Evolutionary conservation across 2,329 filamentous ascomycete genomes (phyloP).

Genomic region (Xylaria sp.): DNA sequence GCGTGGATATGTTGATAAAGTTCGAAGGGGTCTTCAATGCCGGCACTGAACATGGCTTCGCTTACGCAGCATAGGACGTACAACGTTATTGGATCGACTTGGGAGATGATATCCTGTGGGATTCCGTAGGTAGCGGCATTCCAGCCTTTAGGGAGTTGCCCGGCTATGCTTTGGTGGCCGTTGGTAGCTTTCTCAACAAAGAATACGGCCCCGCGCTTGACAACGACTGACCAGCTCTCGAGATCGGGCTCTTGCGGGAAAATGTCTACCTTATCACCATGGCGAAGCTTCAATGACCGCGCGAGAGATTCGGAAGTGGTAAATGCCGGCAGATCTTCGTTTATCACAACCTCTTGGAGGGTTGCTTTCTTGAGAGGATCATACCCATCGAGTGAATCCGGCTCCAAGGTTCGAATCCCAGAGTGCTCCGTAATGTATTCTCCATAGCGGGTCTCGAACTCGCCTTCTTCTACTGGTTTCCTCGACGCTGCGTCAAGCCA

Average conservation of each 20-base stretch:
- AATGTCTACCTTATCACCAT: conserved; percentile 95
- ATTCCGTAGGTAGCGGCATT: not conserved
- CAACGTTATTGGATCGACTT: conserved; percentile 94
- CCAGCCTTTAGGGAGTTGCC: conserved; percentile 6
- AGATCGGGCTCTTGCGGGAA: conserved; percentile 87
- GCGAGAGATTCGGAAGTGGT: conserved; percentile 96
- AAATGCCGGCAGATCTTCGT: conserved; percentile 96
- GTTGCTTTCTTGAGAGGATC: conserved; percentile 98
- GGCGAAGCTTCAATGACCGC: conserved; percentile 94
- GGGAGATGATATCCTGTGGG: conserved; percentile 91
- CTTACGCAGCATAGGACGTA: conserved; percentile 93
- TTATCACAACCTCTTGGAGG: conserved; percentile 94
- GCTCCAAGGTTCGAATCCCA: conserved; percentile 96
- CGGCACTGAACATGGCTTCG: conserved; percentile 85
- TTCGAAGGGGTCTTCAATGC: conserved; percentile 99
- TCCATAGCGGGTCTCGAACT: conserved; percentile 96
- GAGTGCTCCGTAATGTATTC: conserved; percentile 94
- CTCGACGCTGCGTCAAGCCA: conserved; percentile 95
- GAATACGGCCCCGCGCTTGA: conserved; percentile 93
- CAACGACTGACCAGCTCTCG: conserved; percentile 89
- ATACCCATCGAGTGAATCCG: conserved; percentile 94
- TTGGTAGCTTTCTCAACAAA: conserved; percentile 95
- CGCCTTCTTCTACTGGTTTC: conserved; percentile 96
- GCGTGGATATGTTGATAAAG: conserved; percentile 99
- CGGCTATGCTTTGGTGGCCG: conserved; percentile 74